Percentiles rank a stretch among this genome's conserved stretches.
phyloP scores from a whole-genome alignment of 495 filamentous ascomycete genomes.

The Aspergillus conjunctus region DNA sequence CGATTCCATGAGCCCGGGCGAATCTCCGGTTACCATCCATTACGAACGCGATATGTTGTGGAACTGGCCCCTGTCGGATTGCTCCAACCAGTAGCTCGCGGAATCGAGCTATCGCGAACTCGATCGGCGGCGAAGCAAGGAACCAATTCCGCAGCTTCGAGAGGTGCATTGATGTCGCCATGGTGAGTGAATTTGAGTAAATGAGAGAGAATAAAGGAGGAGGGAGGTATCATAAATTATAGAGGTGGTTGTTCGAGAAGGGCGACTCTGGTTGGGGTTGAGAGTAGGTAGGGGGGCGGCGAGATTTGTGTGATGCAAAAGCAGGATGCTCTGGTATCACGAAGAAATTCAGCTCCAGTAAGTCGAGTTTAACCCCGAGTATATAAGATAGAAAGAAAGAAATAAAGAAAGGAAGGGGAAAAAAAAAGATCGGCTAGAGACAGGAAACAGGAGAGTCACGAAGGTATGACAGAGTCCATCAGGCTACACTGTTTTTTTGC shows the following conservation, averaged over 20 bases:
- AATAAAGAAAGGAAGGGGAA: background rate
- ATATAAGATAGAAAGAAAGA: background rate
- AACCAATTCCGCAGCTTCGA: slow-evolving; percentile 83
- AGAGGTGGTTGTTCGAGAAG: too few species aligned
- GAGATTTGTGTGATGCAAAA: slow-evolving; percentile 15
- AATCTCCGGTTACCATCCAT: slow-evolving; percentile 98
- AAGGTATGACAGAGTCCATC: slow-evolving; percentile 25
- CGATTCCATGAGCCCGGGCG: slow-evolving; percentile 84
- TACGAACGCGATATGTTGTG: slow-evolving; percentile 93
- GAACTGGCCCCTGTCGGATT: slow-evolving; percentile 85
- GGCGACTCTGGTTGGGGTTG: background rate
- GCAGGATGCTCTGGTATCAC: background rate
- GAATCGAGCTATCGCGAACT: slow-evolving; percentile 73
- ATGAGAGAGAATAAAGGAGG: slow-evolving; percentile 8
- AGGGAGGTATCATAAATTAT: background rate
- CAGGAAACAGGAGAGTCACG: slow-evolving; percentile 5
- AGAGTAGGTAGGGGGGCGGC: slow-evolving; percentile 7
- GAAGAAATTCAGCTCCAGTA: background rate
- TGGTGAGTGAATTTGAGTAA: slow-evolving; percentile 25
- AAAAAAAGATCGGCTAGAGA: slow-evolving; percentile 8
- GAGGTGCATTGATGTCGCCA: slow-evolving; percentile 64
- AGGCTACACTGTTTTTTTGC: slow-evolving; percentile 31
- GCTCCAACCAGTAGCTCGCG: slow-evolving; percentile 84
- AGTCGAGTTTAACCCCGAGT: slow-evolving; percentile 15
- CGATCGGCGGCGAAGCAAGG: slow-evolving; percentile 81